phyloP scores from a whole-genome alignment of 108 stramenopile genomes.

The Conticribra guillardii region DNA sequence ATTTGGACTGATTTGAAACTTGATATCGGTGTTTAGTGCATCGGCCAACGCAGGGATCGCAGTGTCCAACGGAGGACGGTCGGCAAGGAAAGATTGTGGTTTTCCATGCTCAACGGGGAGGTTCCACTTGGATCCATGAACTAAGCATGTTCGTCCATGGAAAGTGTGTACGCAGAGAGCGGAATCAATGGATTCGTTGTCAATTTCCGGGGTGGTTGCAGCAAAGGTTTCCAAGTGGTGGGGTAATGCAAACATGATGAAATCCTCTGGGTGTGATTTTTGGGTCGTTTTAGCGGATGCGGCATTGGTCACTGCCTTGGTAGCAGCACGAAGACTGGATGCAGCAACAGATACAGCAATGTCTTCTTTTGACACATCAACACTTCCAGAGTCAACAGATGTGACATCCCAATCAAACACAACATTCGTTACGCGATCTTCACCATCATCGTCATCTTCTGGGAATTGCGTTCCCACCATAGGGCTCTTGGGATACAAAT shows the following conservation, averaged over 20 bases:
- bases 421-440: constrained; percentile 35
- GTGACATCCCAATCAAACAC: constrained; percentile 74
- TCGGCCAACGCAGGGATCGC: constrained; percentile 55
- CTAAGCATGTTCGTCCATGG: constrained; percentile 47
- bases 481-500: constrained; percentile 49
- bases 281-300: background rate
- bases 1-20: constrained; percentile 72
- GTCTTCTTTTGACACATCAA: background rate
- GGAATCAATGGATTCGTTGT: background rate
- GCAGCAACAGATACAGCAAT: constrained; percentile 14
- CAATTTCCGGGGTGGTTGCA: constrained; percentile 2
- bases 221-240: constrained; percentile 69
- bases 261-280: constrained; percentile 28
- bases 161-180: constrained; percentile 47
- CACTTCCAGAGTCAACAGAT: constrained; percentile 6
- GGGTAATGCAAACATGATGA: constrained; percentile 75
- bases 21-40: constrained; percentile 58
- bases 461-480: constrained; percentile 52
- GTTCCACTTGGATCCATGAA: constrained; percentile 37
- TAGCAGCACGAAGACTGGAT: constrained; percentile 38
- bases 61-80: constrained; percentile 59
- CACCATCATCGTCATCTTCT: constrained; percentile 17
- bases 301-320: constrained; percentile 1
- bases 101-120: constrained; percentile 40
- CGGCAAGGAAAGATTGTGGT: constrained; percentile 68